Evolutionary conservation across 176 grass and related monocot genomes (phyloP).

Genomic region (Zizania latifolia): DNA sequence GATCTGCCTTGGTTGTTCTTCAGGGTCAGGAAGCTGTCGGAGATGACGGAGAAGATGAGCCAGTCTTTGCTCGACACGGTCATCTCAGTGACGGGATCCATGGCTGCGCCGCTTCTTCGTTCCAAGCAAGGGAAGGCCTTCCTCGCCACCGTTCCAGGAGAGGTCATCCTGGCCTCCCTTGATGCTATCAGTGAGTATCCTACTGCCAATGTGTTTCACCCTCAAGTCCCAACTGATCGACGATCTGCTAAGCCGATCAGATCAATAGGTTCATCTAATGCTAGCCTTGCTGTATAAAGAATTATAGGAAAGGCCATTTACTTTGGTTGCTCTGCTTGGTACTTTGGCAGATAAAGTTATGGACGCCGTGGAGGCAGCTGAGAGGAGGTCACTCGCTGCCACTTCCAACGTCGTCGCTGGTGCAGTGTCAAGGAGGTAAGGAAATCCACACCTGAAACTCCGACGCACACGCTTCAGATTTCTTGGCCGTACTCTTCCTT

Average conservation of each 20-base stretch:
- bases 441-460: neutral
- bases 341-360: conserved; percentile 68
- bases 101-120: conserved; percentile 56
- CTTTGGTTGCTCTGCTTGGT: neutral
- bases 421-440: conserved; percentile 64
- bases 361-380: conserved; percentile 74
- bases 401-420: conserved; percentile 65
- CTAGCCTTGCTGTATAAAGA: too few species aligned
- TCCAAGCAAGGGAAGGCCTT: conserved; percentile 71
- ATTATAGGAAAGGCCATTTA: too few species aligned
- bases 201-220: neutral
- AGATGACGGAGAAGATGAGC: conserved; percentile 96
- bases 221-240: neutral
- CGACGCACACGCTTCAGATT: neutral
- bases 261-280: too few species aligned
- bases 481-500: neutral
- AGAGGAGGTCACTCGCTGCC: conserved; percentile 62
- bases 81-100: conserved; percentile 57
- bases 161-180: conserved; percentile 73
- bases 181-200: conserved; percentile 77
- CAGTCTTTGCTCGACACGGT: conserved; percentile 67
- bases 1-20: neutral
- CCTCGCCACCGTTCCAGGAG: conserved; percentile 52
- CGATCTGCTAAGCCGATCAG: neutral
- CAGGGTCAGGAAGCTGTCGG: conserved; percentile 80